Conservation (phyloP, 1,284 basidiomycete species). For the Athelia psychrophila region DNA sequence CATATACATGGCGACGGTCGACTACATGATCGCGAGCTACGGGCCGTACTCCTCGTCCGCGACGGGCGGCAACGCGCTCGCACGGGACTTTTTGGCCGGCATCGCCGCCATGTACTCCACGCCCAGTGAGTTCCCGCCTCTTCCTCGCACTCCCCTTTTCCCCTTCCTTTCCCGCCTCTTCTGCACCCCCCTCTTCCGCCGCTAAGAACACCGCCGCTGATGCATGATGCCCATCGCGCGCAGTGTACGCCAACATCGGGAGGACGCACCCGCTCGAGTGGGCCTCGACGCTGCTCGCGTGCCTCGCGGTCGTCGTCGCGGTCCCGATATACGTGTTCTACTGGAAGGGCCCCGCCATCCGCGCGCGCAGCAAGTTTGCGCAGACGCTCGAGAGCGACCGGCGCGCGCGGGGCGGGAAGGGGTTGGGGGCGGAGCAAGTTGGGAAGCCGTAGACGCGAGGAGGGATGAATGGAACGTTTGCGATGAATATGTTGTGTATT, state of each 20-base stretch:
- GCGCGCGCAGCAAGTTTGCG: slow-evolving; percentile 33
- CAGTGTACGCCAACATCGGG: slow-evolving; percentile 6
- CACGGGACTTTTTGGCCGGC: slow-evolving; percentile 16
- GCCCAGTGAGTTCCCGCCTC: background rate
- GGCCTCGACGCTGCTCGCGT: slow-evolving; percentile 32
- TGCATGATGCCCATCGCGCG: background rate
- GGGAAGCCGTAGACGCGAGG: too few species aligned
- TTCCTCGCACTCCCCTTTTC: too few species aligned
- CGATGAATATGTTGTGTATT: too few species aligned
- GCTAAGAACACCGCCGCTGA: too few species aligned
- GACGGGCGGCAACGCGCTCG: slow-evolving; percentile 15
- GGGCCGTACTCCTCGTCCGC: slow-evolving; percentile 15
- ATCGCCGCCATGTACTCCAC: slow-evolving; percentile 16
- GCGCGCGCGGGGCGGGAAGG: background rate
- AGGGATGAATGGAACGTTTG: too few species aligned
- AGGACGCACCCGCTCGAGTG: slow-evolving; percentile 23
- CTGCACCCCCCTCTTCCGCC: too few species aligned
- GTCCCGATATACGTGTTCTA: slow-evolving; percentile 39
- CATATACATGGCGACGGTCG: slow-evolving; percentile 18
- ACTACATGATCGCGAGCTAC: slow-evolving; percentile 17
- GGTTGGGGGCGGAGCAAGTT: slow-evolving; percentile 4
- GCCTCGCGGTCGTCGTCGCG: slow-evolving; percentile 30
- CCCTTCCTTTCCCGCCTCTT: too few species aligned
- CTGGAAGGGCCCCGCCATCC: slow-evolving; percentile 29
- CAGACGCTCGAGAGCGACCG: slow-evolving; percentile 17